phyloP scores from a whole-genome alignment of 2,329 filamentous ascomycete species.

The Penicillium sp. region DNA sequence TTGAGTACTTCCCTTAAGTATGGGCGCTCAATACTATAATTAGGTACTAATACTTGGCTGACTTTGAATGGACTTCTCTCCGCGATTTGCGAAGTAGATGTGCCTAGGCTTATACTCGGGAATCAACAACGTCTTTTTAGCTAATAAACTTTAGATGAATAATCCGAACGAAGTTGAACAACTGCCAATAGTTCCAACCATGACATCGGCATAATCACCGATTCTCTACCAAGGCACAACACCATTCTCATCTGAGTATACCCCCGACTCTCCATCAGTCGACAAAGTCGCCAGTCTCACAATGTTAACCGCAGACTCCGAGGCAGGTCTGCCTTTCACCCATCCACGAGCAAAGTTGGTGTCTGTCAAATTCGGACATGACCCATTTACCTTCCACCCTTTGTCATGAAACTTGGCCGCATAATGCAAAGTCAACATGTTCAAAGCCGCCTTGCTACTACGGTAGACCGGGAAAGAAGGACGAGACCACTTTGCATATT shows the following conservation, averaged over 20 bases:
- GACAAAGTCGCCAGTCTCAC: constrained; percentile 27
- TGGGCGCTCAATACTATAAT: rapidly evolving
- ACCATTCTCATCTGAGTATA: constrained; percentile 29
- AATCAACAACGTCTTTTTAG: background rate
- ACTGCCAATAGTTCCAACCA: too few species aligned
- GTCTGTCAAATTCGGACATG: constrained; percentile 33
- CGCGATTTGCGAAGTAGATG: background rate
- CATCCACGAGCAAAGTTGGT: constrained; percentile 25
- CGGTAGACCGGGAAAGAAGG: constrained; percentile 40
- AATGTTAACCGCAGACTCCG: constrained; percentile 31
- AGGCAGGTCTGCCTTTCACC: constrained; percentile 21
- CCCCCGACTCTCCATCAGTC: constrained; percentile 27
- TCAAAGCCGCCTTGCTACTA: constrained; percentile 53
- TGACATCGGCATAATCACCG: background rate
- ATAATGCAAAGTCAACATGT: constrained; percentile 54
- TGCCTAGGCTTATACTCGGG: constrained; percentile 22
- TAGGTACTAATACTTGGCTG: constrained; percentile 20
- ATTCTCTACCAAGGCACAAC: constrained; percentile 26
- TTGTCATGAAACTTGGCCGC: constrained; percentile 46
- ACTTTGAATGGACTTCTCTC: background rate
- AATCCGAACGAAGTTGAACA: background rate
- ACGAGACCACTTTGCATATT: constrained; percentile 20
- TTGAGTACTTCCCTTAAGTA: constrained; percentile 10
- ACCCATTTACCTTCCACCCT: constrained; percentile 36
- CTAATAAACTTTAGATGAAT: background rate